Evolutionary conservation across 345 rosid species (phyloP).

Genomic region (Gossypium bickii): DNA sequence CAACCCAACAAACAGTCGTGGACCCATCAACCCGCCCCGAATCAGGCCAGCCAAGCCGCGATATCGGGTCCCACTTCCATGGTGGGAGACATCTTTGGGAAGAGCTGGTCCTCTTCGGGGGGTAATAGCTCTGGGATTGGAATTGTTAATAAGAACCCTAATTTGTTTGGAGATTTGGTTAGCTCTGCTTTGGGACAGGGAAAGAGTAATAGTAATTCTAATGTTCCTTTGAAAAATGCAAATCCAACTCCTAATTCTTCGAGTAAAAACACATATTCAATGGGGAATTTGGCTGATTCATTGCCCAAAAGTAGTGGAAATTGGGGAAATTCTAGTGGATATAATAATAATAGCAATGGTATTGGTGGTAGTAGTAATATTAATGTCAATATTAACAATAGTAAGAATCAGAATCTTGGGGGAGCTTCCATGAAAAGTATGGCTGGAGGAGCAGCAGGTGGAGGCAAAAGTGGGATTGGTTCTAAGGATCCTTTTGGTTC

Average conservation of each 20-base stretch:
- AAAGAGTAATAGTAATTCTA: constrained; percentile 33
- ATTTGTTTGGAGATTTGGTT: constrained; percentile 84
- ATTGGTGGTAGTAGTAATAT: constrained; percentile 24
- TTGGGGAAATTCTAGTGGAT: constrained; percentile 48
- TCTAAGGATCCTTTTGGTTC: constrained; percentile 77
- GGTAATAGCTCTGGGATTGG: constrained; percentile 44
- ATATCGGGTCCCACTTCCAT: constrained; percentile 60
- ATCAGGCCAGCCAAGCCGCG: constrained; percentile 35
- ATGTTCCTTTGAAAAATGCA: constrained; percentile 69
- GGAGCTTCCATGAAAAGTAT: constrained; percentile 58
- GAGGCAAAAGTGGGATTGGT: constrained; percentile 40
- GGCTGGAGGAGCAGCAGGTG: constrained; percentile 36
- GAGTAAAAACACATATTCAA: constrained; percentile 51
- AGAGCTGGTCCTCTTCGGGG: constrained; percentile 67
- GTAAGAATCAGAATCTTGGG: constrained; percentile 50
- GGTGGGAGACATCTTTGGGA: constrained; percentile 90
- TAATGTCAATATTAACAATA: constrained; percentile 28
- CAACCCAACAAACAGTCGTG: constrained; percentile 77
- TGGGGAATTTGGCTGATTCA: constrained; percentile 79
- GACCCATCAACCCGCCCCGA: constrained; percentile 80
- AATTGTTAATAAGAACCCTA: constrained; percentile 61
- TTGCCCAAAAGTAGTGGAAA: constrained; percentile 61
- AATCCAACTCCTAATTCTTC: constrained; percentile 33
- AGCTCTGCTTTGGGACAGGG: constrained; percentile 80
- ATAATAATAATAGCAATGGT: constrained; percentile 19